Evolutionary conservation across 2,329 filamentous ascomycete species (phyloP).

Genomic region (Trichoderma pleuroti): DNA sequence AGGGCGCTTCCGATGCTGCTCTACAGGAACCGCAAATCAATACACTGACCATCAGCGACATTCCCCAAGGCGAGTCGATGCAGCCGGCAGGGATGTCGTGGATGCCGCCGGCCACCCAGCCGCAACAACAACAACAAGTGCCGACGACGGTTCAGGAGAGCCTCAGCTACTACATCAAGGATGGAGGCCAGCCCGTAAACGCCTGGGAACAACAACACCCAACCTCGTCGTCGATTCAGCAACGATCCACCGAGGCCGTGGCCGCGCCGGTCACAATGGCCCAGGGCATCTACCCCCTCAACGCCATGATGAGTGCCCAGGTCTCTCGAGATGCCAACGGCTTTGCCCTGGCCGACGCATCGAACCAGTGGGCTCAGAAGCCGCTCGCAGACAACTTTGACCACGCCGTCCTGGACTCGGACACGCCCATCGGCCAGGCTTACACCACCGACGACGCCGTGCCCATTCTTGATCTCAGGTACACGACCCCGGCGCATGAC

Average conservation of each 20-base stretch:
- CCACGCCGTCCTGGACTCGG: constrained; percentile 52
- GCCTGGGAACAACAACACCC: constrained; percentile 19
- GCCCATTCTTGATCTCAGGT: constrained; percentile 59
- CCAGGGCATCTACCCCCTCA: constrained; percentile 45
- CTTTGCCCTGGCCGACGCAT: neutral
- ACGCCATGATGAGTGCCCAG: constrained; percentile 49
- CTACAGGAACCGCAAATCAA: constrained; percentile 3
- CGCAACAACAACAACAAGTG: constrained; percentile 20
- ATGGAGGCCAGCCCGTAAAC: constrained; percentile 13
- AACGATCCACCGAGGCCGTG: constrained; percentile 6
- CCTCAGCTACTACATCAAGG: constrained; percentile 19
- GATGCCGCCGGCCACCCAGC: constrained; percentile 21
- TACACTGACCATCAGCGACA: constrained; percentile 15
- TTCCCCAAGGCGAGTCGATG: constrained; percentile 17
- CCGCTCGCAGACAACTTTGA: constrained; percentile 56
- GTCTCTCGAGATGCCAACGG: constrained; percentile 17
- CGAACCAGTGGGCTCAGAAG: constrained; percentile 49
- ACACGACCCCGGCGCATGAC: constrained; percentile 46
- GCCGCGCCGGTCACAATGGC: constrained; percentile 1
- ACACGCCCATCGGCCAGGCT: constrained; percentile 59
- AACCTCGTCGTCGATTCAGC: constrained; percentile 9
- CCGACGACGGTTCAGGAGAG: constrained; percentile 20
- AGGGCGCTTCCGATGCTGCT: neutral
- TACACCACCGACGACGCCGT: constrained; percentile 62
- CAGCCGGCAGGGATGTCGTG: constrained; percentile 18